A percentile compares a stretch with the other conserved stretches of the same genome.
Evolutionary conservation across 2,329 filamentous ascomycete species (phyloP).

Genomic region (Monosporascus sp.): DNA sequence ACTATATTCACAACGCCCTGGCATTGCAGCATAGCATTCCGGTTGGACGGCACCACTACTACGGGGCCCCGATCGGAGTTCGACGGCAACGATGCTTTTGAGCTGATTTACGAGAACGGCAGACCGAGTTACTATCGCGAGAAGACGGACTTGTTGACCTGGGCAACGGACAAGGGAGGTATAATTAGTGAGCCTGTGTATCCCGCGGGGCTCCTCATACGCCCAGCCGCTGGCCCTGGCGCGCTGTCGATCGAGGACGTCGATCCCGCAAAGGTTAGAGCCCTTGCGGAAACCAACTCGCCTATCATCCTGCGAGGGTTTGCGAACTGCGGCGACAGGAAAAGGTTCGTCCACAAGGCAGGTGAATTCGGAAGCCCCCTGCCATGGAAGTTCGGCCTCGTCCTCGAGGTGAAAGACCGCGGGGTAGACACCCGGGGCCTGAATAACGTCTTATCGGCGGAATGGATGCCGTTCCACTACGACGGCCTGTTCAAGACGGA

Average conservation of each 20-base stretch:
- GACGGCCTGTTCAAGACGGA: conserved; percentile 52
- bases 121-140: conserved; percentile 45
- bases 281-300: conserved; percentile 43
- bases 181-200: conserved; percentile 42
- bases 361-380: conserved; percentile 41
- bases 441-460: conserved; percentile 48
- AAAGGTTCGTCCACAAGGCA: conserved; percentile 39
- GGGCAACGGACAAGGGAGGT: conserved; percentile 29
- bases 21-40: conserved; percentile 42
- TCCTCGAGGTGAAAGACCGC: conserved; percentile 46
- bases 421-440: conserved; percentile 36
- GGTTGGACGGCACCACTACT: conserved; percentile 34
- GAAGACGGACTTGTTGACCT: conserved; percentile 38
- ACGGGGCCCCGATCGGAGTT: conserved; percentile 37
- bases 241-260: conserved; percentile 36
- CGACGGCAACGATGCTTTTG: conserved; percentile 31
- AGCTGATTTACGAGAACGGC: conserved; percentile 39
- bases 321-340: conserved; percentile 36
- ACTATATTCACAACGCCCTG: conserved; percentile 46
- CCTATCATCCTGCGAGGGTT: conserved; percentile 50
- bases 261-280: conserved; percentile 38
- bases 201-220: conserved; percentile 37
- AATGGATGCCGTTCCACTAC: conserved; percentile 54
- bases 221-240: conserved; percentile 26
- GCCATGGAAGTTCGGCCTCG: conserved; percentile 48